phyloP scores from a whole-genome alignment of 768 basidiomycete genomes.

The Boletus patriciae region DNA sequence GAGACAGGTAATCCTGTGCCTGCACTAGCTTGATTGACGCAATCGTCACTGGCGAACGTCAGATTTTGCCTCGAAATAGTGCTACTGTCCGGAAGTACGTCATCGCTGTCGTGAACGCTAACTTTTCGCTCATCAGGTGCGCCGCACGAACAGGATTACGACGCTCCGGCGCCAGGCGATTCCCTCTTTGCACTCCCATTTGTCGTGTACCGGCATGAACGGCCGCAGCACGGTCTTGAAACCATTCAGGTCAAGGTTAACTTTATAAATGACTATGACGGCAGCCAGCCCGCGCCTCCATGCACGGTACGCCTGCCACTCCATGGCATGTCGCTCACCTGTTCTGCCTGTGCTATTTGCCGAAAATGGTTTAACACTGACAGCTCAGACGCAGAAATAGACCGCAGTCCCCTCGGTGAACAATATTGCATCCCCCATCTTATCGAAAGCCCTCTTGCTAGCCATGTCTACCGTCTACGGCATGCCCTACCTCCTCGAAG shows the following conservation, averaged over 20 bases:
- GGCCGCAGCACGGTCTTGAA: slow-evolving; percentile 20
- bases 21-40: slow-evolving; percentile 11
- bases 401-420: not conserved
- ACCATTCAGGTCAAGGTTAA: slow-evolving; percentile 14
- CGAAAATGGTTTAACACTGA: slow-evolving; percentile 23
- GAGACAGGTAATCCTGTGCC: slow-evolving; percentile 15
- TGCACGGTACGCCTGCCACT: slow-evolving; percentile 18
- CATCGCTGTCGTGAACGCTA: slow-evolving; percentile 22
- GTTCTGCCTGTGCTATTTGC: slow-evolving; percentile 18
- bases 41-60: slow-evolving; percentile 14
- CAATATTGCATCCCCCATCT: not conserved
- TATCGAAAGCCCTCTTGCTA: slow-evolving; percentile 1
- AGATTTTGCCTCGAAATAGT: slow-evolving; percentile 27
- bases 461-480: slow-evolving; percentile 45
- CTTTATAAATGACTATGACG: slow-evolving; percentile 17
- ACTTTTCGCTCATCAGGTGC: slow-evolving; percentile 8
- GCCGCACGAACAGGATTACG: slow-evolving; percentile 13
- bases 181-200: slow-evolving; percentile 22
- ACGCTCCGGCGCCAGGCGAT: slow-evolving; percentile 15
- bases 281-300: slow-evolving; percentile 19
- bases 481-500: slow-evolving; percentile 64
- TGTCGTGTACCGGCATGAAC: slow-evolving; percentile 13
- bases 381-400: slow-evolving; percentile 26
- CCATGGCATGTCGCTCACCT: slow-evolving; percentile 18
- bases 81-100: slow-evolving; percentile 26